Base-by-base conservation (phyloP, 139 green algal species). In the Chlorella sp. region DNA sequence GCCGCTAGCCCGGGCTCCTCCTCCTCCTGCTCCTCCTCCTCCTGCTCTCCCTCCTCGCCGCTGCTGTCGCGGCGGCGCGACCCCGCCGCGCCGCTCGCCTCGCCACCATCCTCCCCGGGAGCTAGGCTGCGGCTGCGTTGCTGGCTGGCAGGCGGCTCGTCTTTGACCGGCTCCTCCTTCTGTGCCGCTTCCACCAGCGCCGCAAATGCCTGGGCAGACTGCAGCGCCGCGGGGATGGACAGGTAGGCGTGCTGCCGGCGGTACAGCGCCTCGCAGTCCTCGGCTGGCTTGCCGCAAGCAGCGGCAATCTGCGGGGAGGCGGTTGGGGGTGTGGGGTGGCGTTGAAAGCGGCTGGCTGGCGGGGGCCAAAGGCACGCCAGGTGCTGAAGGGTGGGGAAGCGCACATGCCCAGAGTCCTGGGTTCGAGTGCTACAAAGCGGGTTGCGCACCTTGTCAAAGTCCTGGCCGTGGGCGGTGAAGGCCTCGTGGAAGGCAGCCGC, bases 241-340 rank as follows among this genome's bases (percentile, higher is more conserved):
- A 95, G 78, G 54, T 94, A 94, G 38, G 85, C 75, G 4, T 85
- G 54, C 70, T 93, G 86, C 67, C 89, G 74, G 40, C 69, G 73
- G 40, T 80, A 84, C 51, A 95, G 85, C 26, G 76, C 73, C 81
- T 92, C 90, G 44, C 92, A 93, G 0, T n/a, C 40, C 2, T 87
- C 85, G 9, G 80, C 43, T 11, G n/a, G 34, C 51, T 60, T 60
- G 51, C 51, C 51, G 51, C 51, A 80, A 3, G 67, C 43, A 24
- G 56, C 28, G 2, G 79, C 43, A 36, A 84, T 30, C 75, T 69
- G 72, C 44, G 13, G 30, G 14, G 72, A 20, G 76, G 54, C 19
- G 17, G 22, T 3, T 17, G 56, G 22, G 16, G 32, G 1, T 44
- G 46, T 11, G 8, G 7, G 46, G 11, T 11, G 46, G 8, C 7